Evolutionary conservation across 371 early-diverging fungal species (phyloP), one percentile per base, ranked within the genome.

Genomic region (Circinella umbellata): DNA sequence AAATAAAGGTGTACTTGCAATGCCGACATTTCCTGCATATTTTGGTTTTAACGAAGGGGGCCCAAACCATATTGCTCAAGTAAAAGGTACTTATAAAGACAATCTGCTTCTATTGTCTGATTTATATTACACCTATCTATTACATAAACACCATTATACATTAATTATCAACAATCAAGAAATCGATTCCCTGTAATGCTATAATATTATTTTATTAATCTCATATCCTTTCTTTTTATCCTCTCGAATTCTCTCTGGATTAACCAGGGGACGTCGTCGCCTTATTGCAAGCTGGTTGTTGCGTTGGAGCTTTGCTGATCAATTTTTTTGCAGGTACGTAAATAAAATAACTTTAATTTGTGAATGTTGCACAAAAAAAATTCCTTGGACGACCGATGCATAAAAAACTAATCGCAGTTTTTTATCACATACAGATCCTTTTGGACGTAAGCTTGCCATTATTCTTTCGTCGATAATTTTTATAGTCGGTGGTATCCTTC

Each of bases 281-380:
- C 36, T 36, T 84, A 7, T 59, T 81, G 20, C 81, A 81, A 69
- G 84, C 77, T 15, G 84, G 84, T 13, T 84, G 81, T 53, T 77
- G 78, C 64, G 79, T 68, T 10, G 84, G 84, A 63, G 77, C 81
- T 9, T 63, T 84, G 18, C 61, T 81, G 15, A 76, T 79, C 42
- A 84, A 81, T 47, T 76, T 81, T 20, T 20, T 80, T 48, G 76
- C 84, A 37, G 84, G 84, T 84, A 76, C 48, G 59, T 53, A 5
- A 49, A 17, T 27, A 27, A 27, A 27, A 27, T 27, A 27, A 27
- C 27, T 27, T 27, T 27, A n/a, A 18, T 27, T 8, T 49, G 49
- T 49, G 49, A 49, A 9, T 49, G 49, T 5, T 49, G n/a, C n/a
- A n/a, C n/a, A n/a, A n/a, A n/a, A n/a, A n/a, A n/a, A n/a, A 51